Evolutionary conservation across 495 filamentous ascomycete species (phyloP).

Genomic region (Penicillium soppii): DNA sequence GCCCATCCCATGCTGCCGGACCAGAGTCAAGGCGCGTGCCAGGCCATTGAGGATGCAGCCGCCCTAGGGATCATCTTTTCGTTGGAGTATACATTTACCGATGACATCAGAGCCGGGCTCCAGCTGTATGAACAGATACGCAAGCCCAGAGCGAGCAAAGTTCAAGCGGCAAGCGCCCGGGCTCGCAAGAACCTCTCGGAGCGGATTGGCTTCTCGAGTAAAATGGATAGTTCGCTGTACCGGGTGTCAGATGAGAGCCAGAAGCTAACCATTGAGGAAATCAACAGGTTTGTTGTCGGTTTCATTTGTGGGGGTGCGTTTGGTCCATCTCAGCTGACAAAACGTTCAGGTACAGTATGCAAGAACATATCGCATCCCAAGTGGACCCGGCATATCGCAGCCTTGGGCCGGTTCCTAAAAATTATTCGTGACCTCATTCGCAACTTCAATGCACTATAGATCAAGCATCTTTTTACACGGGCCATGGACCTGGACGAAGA

Average conservation of each 20-base stretch:
- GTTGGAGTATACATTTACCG: conserved; percentile 23
- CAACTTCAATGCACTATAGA: too few relatives aligned
- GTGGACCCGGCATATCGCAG: too few relatives aligned
- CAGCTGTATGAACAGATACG: conserved; percentile 41
- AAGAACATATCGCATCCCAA: too few relatives aligned
- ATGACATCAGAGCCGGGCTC: conserved; percentile 29
- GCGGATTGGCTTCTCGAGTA: conserved; percentile 27
- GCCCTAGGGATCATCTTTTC: conserved; percentile 37
- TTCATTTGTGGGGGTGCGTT: too few relatives aligned
- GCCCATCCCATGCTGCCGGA: conserved; percentile 55
- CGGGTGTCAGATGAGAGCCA: too few relatives aligned
- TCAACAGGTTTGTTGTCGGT: too few relatives aligned
- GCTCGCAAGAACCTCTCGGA: conserved; percentile 30
- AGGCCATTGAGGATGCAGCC: conserved; percentile 42
- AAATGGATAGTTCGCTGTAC: conserved; percentile 16
- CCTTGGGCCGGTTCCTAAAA: too few relatives aligned
- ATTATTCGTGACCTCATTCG: too few relatives aligned
- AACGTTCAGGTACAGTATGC: too few relatives aligned
- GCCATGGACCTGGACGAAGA: too few relatives aligned
- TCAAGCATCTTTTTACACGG: too few relatives aligned
- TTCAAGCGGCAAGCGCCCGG: conserved; percentile 38
- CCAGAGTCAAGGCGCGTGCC: conserved; percentile 37
- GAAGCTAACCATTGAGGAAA: conserved; percentile 34
- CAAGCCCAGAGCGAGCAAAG: conserved; percentile 34
- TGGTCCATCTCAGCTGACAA: too few relatives aligned